Conservation (phyloP, 441 rosid genomes). For the Rhodomyrtus psidioides region DNA sequence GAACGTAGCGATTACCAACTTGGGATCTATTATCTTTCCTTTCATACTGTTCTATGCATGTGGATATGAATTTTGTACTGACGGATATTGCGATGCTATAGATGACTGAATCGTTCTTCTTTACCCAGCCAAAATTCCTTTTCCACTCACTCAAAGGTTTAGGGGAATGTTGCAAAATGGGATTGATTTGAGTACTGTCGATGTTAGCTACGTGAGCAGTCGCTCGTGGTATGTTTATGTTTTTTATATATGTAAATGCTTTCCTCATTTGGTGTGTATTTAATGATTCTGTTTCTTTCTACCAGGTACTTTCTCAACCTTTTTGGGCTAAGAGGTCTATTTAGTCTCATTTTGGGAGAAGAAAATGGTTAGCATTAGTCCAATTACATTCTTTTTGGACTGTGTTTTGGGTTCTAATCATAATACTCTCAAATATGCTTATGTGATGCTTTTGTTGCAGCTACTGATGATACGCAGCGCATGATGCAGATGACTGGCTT, state of each 20-base stretch:
- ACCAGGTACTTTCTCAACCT: slow-evolving; percentile 94
- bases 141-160: slow-evolving; percentile 95
- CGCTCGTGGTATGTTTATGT: slow-evolving; percentile 72
- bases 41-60: neutral
- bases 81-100: neutral
- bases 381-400: neutral
- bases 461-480: slow-evolving; percentile 83
- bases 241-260: neutral
- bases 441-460: slow-evolving; percentile 31
- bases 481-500: slow-evolving; percentile 99
- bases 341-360: slow-evolving; percentile 94
- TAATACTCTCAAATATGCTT: neutral
- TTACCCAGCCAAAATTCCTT: slow-evolving; percentile 85
- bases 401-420: neutral
- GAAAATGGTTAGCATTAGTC: slow-evolving; percentile 71
- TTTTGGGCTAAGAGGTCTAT: slow-evolving; percentile 94
- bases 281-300: slow-evolving; percentile 15
- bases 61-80: neutral
- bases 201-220: slow-evolving; percentile 98
- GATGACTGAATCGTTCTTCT: slow-evolving; percentile 11
- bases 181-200: slow-evolving; percentile 95
- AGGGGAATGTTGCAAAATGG: slow-evolving; percentile 98
- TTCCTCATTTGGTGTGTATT: slow-evolving; percentile 2
- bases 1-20: neutral
- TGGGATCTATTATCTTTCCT: neutral